Evolutionary conservation across 2,329 filamentous ascomycete genomes (phyloP), one percentile per base, ranked within the genome.

Genomic region (Claviceps paspali): DNA sequence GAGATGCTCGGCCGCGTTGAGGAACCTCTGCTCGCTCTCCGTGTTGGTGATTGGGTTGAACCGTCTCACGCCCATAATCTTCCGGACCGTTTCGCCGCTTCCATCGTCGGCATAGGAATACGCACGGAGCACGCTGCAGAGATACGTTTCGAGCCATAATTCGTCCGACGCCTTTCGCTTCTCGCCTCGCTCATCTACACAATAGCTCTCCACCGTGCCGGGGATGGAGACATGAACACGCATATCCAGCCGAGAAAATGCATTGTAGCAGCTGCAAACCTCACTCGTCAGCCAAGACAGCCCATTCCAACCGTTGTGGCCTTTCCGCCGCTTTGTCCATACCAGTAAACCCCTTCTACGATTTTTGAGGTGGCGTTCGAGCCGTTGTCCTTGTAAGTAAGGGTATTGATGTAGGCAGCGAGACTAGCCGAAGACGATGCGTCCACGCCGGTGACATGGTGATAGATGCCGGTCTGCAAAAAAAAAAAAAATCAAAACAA

Each of bases 1-100:
- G 23, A 98, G 68, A 50, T 82, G 81, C 61, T 98, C 91, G 9
- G 91, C 91, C 15, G 91, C 85, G 51, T 93, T 82, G 29, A 98
- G 67, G 55, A 98, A 98, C 46, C 84, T 84, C 55, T 98, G 91
- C 60, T 98, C 91, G 42, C 85, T 86, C 58, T 98, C 91, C n/a
- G 91, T 96, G 57, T 83, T 96, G 33, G 86, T 95, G 43, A 98
- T 84, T 1, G 91, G 91, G 54, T 98, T 98, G 69, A 98, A 96
- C 44, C 91, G 76, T 48, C 91, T 74, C 35, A 96, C 86, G n/a
- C 88, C 91, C 54, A 96, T 83, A 42, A 98, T 95, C 63, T 91
- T 93, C 59, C 91, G 82, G 55, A 96, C 94, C 1, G 82, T 82
- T 50, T 95, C 88, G 38, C 88, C 88, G 38, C 82, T 91, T 31